Evolutionary conservation across 225 moss, liverwort and hornwort genomes (phyloP), one percentile per base, ranked within the genome.

Genomic region (Polytrichum formosum): DNA sequence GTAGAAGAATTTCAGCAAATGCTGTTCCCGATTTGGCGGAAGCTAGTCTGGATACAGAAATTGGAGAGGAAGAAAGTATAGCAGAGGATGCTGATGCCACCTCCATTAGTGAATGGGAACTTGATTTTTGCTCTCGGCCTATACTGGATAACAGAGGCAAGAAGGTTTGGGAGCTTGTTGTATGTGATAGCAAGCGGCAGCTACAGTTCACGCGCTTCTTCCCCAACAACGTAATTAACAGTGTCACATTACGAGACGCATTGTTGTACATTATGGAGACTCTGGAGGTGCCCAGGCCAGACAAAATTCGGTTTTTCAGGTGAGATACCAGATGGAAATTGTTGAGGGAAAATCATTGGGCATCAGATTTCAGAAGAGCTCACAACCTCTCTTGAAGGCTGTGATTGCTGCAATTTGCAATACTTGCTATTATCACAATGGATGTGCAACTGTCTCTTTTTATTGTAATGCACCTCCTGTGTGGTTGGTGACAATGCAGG

Each of bases 221-320:
- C 46, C 92, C 93, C 0, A 97, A 92, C 77, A 97, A 97, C 63
- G 92, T 93, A 28, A 97, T 97, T 75, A 97, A 92, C 74, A 96
- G 96, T 73, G 93, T 90, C 30, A 97, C 96, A 55, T 86, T 97
- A 61, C 85, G 93, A 70, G 96, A 97, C 28, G 76, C 96, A 8
- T 71, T 97, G 80, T 70, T 80, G 82, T 92, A 93, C 63, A 97
- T 97, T 72, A 87, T 90, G 84, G 75, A 90, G 31, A 91, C 85
- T 76, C 89, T 97, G 35, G 90, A 84, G 65, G 89, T 97, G 68
- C 93, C 96, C 2, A 93, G 83, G 76, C 96, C 96, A 59, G 89
- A 87, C 76, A 97, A 97, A 77, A 83, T 97, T 78, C 91, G 96
- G 0, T 97, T 92, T 70, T 97, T 97, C 81, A 90, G 96, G 96